Conservation (phyloP, 805 yeast species). For the Lipomyces sp. region DNA sequence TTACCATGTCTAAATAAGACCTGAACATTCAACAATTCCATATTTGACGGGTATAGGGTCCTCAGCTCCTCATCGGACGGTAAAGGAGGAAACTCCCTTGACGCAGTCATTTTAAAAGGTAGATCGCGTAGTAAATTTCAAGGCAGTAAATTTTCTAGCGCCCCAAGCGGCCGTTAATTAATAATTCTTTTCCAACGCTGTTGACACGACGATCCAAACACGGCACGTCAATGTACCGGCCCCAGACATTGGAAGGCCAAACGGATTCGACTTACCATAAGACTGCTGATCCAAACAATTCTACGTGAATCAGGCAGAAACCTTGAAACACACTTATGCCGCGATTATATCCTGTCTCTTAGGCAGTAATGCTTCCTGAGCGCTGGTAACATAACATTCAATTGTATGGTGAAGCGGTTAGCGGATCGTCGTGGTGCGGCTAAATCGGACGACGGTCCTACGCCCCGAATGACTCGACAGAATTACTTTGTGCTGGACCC, state of each 20-base stretch:
- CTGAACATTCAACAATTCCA: constrained; percentile 35
- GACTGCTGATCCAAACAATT: neutral
- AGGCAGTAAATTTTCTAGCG: neutral
- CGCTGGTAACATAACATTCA: neutral
- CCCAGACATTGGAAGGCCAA: neutral
- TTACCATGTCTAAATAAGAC: constrained; percentile 33
- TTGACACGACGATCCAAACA: too few relatives aligned
- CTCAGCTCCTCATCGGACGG: constrained; percentile 28
- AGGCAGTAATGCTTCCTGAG: neutral
- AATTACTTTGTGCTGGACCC: neutral
- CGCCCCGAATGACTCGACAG: neutral
- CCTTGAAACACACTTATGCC: neutral
- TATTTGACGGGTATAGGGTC: constrained; percentile 30
- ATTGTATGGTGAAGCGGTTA: neutral
- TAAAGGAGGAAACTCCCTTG: constrained; percentile 24
- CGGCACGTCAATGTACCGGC: neutral
- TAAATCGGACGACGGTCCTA: neutral
- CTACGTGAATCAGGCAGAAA: neutral
- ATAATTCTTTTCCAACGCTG: too few relatives aligned
- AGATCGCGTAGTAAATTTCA: neutral
- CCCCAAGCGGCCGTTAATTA: neutral
- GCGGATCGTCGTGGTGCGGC: neutral
- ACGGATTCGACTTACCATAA: neutral
- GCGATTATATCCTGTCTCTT: neutral
- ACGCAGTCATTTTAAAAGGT: constrained; percentile 21